Base-by-base conservation (phyloP, 441 rosid species). In the Geranium incanum region DNA sequence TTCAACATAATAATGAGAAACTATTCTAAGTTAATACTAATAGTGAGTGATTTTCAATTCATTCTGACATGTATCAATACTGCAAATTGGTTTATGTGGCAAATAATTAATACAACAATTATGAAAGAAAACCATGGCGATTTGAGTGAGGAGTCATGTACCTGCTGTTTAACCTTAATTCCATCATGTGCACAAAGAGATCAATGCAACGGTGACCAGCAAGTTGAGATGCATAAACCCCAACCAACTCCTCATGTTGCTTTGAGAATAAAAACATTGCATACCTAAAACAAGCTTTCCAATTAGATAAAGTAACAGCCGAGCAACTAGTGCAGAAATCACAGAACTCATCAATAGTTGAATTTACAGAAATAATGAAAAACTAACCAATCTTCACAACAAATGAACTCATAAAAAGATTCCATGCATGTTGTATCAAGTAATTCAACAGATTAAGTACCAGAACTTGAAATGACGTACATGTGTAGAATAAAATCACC, bases 121-220 rank as follows among this genome's bases (percentile, higher is more conserved):
- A 9, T 64, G 48, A 65, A 7, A 18, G 4, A 62, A 41, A 39
- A 7, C 8, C 6, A 28, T 28, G 67, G 11, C n/a, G 7, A 11
- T n/a, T 21, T 7, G 6, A 60, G 4, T 60, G 36, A 70, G 57
- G 43, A 69, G 66, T 60, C 52, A 74, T 6, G 45, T 82, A 92
- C 98, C 99, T 92, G 91, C 95, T 86, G 73, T 86, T 82, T 72
- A 91, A 75, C 87, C 99, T 85, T 75, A 86, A 83, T 81, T 91
- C 99, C 99, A 95, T 95, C 99, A 95, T 93, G 84, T 93, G 94
- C 78, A 93, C 98, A 78, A 93, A 95, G 76, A 93, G 96, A 77
- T 95, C 99, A 74, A 93, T 76, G 81, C 98, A 95, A 73, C 94
- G 96, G 78, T 93, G 96, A 73, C 75, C 76, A 71, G 91, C 96